Base-by-base conservation (phyloP, 164 flowering plant genomes). In the Brasenia schreberi region DNA sequence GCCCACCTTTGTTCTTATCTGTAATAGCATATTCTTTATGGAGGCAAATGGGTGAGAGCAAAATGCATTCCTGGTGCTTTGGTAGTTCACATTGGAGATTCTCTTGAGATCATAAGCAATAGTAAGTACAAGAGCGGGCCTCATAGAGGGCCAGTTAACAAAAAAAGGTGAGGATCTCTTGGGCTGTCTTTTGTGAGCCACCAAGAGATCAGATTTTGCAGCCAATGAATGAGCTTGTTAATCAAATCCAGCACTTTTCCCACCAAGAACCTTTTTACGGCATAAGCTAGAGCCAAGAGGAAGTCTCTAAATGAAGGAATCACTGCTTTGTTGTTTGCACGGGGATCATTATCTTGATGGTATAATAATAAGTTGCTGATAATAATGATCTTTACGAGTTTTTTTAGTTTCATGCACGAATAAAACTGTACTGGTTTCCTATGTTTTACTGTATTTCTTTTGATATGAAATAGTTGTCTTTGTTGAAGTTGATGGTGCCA, bases 51-150 rank as follows among this genome's bases (percentile, higher is more conserved):
- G 98, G 81, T 93, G 18, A 90, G 92, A 0, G 95, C 97, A 14
- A 87, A 87, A 69, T 89, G 95, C 43, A 89, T 93, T 18, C 97
- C 98, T 0, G 77, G 84, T 65, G 87, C 98, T 27, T 82, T 93
- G 45, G 78, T 90, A 74, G 75, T 93, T 83, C 96, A 90, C 39
- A 86, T 89, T 65, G 98, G 96, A 0, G 98, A 92, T 80, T 87
- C 95, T 5, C 33, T 90, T 1, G 97, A 81, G 87, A 78, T 80
- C n/a, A 23, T 84, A 71, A 84, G 82, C 74, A 84, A 84, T 71
- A 85, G 85, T 43, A 78, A 78, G 67, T 82, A 74, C 81, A 79
- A 73, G 69, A 78, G 85, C 53, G 81, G 81, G 63, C 78, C 81
- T 10, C 88, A 84, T 58, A 72, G 87, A 68, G 81, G 83, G 49